Base-by-base conservation (phyloP, 352 stramenopile species). In the Phytophthora syringae region DNA sequence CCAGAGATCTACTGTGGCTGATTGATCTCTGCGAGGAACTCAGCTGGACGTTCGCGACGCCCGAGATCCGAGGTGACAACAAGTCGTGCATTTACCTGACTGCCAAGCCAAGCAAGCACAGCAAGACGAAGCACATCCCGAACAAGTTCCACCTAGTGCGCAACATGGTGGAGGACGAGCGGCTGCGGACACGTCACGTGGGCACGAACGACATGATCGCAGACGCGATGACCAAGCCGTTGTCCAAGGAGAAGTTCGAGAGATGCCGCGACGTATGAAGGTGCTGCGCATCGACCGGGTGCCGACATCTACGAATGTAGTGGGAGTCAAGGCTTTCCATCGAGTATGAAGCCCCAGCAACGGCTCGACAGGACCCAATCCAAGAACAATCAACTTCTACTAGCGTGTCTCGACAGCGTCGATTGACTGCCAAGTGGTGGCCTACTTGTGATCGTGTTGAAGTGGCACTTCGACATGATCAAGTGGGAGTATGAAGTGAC, bases 101-200 rank as follows among this genome's bases (percentile, higher is more conserved):
- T 7, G n/a, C 16, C 10, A 40, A 40, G 34, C 15, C 34, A 5
- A 12, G 34, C 15, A 40, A 40, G n/a, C 15, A 20, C 15, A 40
- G n/a, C 15, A 12, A 12, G 1, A 40, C 10, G 10, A 73, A 77
- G 25, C 60, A 77, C 15, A 64, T 77, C 16, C 45, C 75, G 12
- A 70, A 69, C 30, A 62, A 67, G 13, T 80, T 59, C 24, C 63
- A 80, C 36, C 16, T 56, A 0, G 42, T 60, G 7, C 51, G 50
- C 0, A 42, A 67, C n/a, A 1, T 43, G 0, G 32, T 42, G 1
- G 54, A 63, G 0, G 13, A 20, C 1, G 21, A 39, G 32, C 32
- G 7, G 3, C 32, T 39, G 6, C 7, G 12, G 7, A 16, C 12
- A 16, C 32, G 24, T 16, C 54, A 56, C 12, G 22, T 43, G 1